These are phyloP conservation scores for Pterocarpus santalinus DNA, from an alignment of 306 rosid species.

Conservation along the genomic window DNA sequence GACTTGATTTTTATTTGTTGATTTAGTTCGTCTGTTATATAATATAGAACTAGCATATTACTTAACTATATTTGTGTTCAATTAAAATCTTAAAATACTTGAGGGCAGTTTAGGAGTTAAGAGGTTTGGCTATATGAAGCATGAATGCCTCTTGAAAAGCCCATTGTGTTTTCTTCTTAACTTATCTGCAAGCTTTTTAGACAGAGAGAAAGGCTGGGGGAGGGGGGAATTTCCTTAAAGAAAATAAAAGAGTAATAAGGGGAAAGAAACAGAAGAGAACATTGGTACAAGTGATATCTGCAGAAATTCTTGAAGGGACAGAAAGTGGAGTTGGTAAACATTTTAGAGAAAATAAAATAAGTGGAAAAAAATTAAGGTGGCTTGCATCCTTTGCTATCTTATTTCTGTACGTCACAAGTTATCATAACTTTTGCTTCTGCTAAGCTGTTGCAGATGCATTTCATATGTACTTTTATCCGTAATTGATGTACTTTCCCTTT, in stretches of 20 bases:
- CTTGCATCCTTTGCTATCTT: conserved; percentile 6
- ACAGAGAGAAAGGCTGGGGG: not conserved
- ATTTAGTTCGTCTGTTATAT: not conserved
- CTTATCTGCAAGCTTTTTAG: not conserved
- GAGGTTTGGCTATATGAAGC: conserved; percentile 6
- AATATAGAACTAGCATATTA: conserved; percentile 5
- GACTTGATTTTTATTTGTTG: conserved; percentile 28
- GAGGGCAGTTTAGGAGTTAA: conserved; percentile 20
- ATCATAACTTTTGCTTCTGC: conserved; percentile 1
- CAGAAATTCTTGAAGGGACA: not conserved
- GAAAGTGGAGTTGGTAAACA: not conserved
- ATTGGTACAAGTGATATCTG: not conserved
- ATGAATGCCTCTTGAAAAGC: conserved; percentile 41
- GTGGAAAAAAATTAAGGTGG: not conserved
- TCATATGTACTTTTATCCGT: not conserved
- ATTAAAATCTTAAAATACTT: conserved; percentile 4
- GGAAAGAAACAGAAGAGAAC: not conserved
- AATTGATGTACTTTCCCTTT: conserved; percentile 23
- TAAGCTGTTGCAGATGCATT: conserved; percentile 23
- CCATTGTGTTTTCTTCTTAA: conserved; percentile 17
- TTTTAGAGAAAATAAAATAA: not conserved
- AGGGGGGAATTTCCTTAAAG: not conserved
- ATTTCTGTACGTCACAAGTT: conserved; percentile 12
- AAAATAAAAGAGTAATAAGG: not conserved
- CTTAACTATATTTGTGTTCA: not conserved